Conservation (phyloP, 768 basidiomycete genomes). For the Kwoniella dejecticola region DNA sequence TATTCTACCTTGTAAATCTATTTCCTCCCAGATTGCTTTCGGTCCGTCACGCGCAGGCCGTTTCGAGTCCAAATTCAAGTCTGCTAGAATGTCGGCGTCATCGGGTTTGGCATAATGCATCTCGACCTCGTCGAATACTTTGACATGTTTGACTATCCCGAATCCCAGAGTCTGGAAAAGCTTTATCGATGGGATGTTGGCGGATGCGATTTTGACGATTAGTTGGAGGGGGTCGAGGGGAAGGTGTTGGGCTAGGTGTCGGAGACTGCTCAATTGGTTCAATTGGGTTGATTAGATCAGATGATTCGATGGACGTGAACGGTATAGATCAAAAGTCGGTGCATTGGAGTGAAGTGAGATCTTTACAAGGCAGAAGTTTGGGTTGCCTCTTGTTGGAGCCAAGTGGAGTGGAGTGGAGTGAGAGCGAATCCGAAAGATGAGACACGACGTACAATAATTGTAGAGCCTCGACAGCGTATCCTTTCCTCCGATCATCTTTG, state of each 20-base stretch:
- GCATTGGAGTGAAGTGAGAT: no score
- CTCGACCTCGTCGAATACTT: conserved; percentile 82
- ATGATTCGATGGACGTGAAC: no score
- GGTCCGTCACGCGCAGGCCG: no score
- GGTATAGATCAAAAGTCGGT: no score
- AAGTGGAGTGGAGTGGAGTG: no score
- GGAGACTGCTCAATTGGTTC: no score
- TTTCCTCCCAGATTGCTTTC: conserved; percentile 13
- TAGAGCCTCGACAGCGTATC: conserved; percentile 55
- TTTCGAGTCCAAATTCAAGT: background rate
- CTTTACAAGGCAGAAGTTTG: no score
- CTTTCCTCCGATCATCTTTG: conserved; percentile 65
- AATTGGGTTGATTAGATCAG: no score
- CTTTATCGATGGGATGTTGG: conserved; percentile 68
- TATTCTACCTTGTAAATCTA: conserved; percentile 25
- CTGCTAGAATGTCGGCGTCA: background rate
- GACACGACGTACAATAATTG: no score
- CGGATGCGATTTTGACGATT: conserved; percentile 70
- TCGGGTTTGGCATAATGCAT: conserved; percentile 60
- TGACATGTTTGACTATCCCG: conserved; percentile 65
- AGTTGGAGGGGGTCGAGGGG: conserved; percentile 59
- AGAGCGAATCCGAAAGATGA: no score
- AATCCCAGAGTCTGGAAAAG: conserved; percentile 82
- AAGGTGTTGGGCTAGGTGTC: conserved; percentile 46
- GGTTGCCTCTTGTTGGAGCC: no score